Conservation (phyloP, 73 alveolate species). For the Paramecium sexaurelia region DNA sequence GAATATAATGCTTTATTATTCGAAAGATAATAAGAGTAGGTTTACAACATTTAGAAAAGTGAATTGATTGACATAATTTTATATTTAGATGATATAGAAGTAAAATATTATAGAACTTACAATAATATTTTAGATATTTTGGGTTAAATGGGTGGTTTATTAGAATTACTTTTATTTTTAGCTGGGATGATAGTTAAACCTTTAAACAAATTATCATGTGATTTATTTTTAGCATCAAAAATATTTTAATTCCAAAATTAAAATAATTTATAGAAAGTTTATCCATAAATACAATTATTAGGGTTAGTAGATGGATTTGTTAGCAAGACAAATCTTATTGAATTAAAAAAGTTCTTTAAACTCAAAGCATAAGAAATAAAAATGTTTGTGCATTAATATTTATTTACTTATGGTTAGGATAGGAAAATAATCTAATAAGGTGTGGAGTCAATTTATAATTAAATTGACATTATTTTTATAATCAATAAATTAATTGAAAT, state of each 20-base stretch:
- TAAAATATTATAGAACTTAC: slow-evolving; percentile 2
- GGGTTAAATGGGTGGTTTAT: not conserved
- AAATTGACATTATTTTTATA: not conserved
- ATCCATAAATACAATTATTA: not conserved
- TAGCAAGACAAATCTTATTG: not conserved
- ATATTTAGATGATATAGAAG: slow-evolving; percentile 16
- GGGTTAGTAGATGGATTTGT: not conserved
- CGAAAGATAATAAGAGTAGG: not conserved
- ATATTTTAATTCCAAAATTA: not conserved
- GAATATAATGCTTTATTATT: not conserved
- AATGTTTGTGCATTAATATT: not conserved
- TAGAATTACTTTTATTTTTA: not conserved
- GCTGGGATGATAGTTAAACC: not conserved
- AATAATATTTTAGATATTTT: slow-evolving; percentile 35
- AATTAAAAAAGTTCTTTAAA: not conserved
- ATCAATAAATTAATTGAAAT: slow-evolving; percentile 12
- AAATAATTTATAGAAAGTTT: not conserved
- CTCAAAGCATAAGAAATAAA: not conserved
- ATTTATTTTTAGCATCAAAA: slow-evolving; percentile 27
- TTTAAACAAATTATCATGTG: not conserved
- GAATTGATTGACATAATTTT: not conserved
- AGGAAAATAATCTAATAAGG: not conserved
- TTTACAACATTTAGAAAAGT: not conserved
- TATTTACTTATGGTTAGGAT: not conserved
- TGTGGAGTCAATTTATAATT: not conserved